Evolutionary conservation across 768 basidiomycete species (phyloP), one percentile per base, ranked within the genome.

Genomic region (Rhizopogon vinicolor): DNA sequence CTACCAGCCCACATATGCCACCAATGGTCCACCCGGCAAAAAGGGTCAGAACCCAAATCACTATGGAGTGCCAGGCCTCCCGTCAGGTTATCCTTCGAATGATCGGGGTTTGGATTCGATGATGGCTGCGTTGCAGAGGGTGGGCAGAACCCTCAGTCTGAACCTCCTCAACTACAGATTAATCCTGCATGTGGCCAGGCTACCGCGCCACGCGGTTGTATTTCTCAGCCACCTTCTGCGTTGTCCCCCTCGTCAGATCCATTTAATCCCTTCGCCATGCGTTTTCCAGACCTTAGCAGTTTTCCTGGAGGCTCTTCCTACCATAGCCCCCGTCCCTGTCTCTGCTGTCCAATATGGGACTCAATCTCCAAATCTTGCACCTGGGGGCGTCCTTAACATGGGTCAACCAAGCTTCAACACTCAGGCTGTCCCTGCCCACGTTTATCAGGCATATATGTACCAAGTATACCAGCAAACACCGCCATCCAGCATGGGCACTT

Each of bases 121-220:
- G 89, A 93, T 93, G 90, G 91, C 91, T 33, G 87, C 91, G 16
- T 73, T 93, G 60, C 91, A 92, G 70, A 91, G 89, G 91, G 89
- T 59, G 90, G 88, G 19, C 89, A 91, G 68, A 92, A 90, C 59
- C 84, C 88, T 16, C 88, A 91, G 65, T 85, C 88, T 35, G 89
- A 84, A 10, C 89, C 85, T 29, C 79, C 86, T 50, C 86, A 85
- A 63, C 74, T 90, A 31, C 85, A 88, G 51, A 81, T 86, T 53
- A 89, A 92, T 58, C 82, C 87, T 5, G 65, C 67, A 1, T 92
- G 83, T 64, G 78, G 77, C 25, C 74, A 72, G 51, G 73, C 68
- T 53, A 59, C 63, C 13, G 72, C 79, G 22, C 76, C 75, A 57
- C 78, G 81, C 44, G 78, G 81, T 28, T 75, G 81, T 44, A 18